Evolutionary conservation across 1,284 basidiomycete species (phyloP).

Genomic region (Heterobasidion irregulare): DNA sequence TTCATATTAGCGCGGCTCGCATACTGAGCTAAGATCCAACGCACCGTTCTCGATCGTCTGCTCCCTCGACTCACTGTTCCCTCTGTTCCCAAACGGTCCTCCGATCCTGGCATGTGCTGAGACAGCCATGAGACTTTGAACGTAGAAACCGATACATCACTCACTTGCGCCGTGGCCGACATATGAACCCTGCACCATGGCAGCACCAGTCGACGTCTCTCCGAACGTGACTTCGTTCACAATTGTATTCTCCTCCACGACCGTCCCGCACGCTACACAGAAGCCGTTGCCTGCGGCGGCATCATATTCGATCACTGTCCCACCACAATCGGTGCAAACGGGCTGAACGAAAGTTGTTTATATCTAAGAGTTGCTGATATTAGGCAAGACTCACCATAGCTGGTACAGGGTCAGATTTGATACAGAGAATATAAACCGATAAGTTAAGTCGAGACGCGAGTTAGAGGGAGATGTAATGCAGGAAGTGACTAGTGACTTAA

Average conservation of each 20-base stretch:
- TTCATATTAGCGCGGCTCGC: neutral
- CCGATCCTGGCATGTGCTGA: slow-evolving; percentile 73
- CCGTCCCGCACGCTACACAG: slow-evolving; percentile 80
- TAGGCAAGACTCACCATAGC: neutral
- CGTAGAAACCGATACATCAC: slow-evolving; percentile 24
- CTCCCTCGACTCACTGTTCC: slow-evolving; percentile 73
- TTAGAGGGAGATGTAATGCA: neutral
- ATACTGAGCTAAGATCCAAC: slow-evolving; percentile 12
- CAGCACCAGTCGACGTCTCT: slow-evolving; percentile 87
- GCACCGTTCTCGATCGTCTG: slow-evolving; percentile 84
- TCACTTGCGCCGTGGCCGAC: slow-evolving; percentile 89
- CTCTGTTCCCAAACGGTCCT: slow-evolving; percentile 73
- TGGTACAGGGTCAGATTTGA: neutral
- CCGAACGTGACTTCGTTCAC: slow-evolving; percentile 90
- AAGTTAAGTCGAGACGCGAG: neutral
- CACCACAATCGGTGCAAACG: slow-evolving; percentile 64
- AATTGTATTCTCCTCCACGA: slow-evolving; percentile 92
- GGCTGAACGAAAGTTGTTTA: slow-evolving; percentile 23
- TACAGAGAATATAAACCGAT: neutral
- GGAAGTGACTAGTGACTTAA: neutral
- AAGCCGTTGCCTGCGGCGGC: slow-evolving; percentile 76
- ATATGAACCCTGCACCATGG: slow-evolving; percentile 92
- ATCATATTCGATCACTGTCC: slow-evolving; percentile 77
- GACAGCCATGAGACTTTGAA: neutral
- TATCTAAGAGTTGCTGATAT: too few species aligned